phyloP scores from a whole-genome alignment of 345 rosid genomes.

The Iberis pinnata region DNA sequence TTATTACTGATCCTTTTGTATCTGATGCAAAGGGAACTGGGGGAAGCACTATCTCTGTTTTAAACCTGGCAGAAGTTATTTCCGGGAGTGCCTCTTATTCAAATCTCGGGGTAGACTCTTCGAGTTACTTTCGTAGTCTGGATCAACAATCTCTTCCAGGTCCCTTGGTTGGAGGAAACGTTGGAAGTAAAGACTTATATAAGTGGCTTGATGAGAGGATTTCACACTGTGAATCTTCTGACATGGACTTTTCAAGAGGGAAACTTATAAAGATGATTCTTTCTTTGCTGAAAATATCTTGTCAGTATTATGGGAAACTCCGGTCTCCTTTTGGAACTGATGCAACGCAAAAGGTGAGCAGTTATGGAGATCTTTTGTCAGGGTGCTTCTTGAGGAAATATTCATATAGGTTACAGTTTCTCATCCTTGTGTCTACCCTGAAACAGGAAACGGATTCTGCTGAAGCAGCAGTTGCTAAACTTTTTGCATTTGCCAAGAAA shows the following conservation, averaged over 20 bases:
- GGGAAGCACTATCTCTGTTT: conserved; percentile 51
- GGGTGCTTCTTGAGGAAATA: neutral
- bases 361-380: conserved; percentile 2
- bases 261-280: conserved; percentile 63
- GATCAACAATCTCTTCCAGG: conserved; percentile 79
- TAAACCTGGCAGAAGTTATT: conserved; percentile 73
- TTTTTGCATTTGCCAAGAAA: conserved; percentile 78
- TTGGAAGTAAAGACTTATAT: conserved; percentile 76
- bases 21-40: conserved; percentile 49
- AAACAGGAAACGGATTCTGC: conserved; percentile 73
- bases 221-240: conserved; percentile 47
- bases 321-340: conserved; percentile 88
- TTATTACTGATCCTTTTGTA: conserved; percentile 26
- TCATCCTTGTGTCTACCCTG: conserved; percentile 7
- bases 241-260: conserved; percentile 51
- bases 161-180: conserved; percentile 93
- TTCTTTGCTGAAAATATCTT: conserved; percentile 80
- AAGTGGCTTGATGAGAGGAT: conserved; percentile 95
- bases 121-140: conserved; percentile 60
- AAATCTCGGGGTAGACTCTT: conserved; percentile 35
- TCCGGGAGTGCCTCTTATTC: conserved; percentile 36
- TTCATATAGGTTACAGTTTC: neutral
- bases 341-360: conserved; percentile 49
- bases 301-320: conserved; percentile 94
- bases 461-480: conserved; percentile 93